These are phyloP conservation scores for Suhomyces emberorum DNA, from an alignment of 805 yeast species.

Conservation along the genomic window DNA sequence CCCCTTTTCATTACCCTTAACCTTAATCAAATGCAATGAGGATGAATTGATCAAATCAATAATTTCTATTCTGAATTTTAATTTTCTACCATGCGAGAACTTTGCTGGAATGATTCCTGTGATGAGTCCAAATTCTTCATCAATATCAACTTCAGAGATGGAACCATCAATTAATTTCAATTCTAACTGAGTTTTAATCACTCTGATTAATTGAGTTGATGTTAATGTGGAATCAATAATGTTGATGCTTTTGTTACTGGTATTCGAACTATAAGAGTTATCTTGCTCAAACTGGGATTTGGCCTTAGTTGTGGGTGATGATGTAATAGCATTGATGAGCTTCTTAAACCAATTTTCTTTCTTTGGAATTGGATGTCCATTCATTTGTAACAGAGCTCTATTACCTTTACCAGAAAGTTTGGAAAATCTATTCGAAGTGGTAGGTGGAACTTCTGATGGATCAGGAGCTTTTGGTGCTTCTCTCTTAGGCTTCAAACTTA, in stretches of 20 bases:
- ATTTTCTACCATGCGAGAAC: conserved; percentile 43
- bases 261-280: conserved; percentile 3
- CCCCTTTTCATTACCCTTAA: conserved; percentile 46
- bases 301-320: conserved; percentile 6
- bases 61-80: conserved; percentile 45
- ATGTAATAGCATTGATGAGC: conserved; percentile 23
- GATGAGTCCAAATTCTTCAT: conserved; percentile 42
- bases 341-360: conserved; percentile 39
- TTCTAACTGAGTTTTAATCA: conserved; percentile 40
- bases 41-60: conserved; percentile 36
- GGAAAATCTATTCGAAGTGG: conserved; percentile 30
- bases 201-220: conserved; percentile 29
- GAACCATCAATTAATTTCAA: conserved; percentile 51
- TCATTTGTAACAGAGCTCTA: conserved; percentile 12
- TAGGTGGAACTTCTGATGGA: conserved; percentile 1
- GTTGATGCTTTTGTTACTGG: conserved; percentile 20
- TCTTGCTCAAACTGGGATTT: conserved; percentile 6
- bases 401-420: conserved; percentile 27
- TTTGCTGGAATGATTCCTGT: conserved; percentile 47
- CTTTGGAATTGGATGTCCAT: conserved; percentile 9
- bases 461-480: conserved; percentile 39
- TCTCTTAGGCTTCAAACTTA: conserved; percentile 37
- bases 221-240: conserved; percentile 32
- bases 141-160: conserved; percentile 38
- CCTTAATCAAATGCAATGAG: conserved; percentile 39